Evolutionary conservation across 2,329 filamentous ascomycete genomes (phyloP).

Genomic region (Pseudomassariella vexata): DNA sequence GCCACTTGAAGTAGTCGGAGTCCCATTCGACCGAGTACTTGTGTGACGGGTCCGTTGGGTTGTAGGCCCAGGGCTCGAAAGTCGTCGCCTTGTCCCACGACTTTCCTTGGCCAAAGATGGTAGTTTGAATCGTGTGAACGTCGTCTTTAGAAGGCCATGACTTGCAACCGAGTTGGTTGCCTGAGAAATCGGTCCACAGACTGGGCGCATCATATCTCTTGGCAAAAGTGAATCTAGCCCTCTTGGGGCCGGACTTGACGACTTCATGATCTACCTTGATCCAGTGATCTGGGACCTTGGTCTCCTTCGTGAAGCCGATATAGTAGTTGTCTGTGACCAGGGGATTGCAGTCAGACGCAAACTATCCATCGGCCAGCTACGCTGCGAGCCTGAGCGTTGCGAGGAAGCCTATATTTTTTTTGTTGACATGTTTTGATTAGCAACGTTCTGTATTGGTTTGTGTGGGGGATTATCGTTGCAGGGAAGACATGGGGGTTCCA

Average conservation of each 20-base stretch:
- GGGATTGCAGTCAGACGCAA: not conserved
- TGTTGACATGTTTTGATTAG: constrained; percentile 3
- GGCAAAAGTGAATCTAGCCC: constrained; percentile 10
- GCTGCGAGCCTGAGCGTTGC: constrained; percentile 1
- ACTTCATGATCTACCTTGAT: not conserved
- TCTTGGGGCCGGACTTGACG: not conserved
- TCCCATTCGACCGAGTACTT: constrained; percentile 28
- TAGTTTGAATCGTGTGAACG: too few species aligned
- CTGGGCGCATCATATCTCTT: constrained; percentile 22
- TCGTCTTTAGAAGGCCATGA: too few species aligned
- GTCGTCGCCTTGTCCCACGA: constrained; percentile 26
- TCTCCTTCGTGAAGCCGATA: constrained; percentile 1
- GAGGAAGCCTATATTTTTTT: constrained; percentile 4
- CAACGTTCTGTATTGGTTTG: too few species aligned
- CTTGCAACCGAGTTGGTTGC: too few species aligned
- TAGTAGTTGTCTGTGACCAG: not conserved
- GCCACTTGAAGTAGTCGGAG: constrained; percentile 20
- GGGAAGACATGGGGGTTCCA: too few species aligned
- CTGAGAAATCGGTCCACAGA: constrained; percentile 27
- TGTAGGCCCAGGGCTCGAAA: constrained; percentile 22
- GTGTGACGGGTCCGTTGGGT: constrained; percentile 20
- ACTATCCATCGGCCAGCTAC: constrained; percentile 1
- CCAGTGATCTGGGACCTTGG: too few species aligned
- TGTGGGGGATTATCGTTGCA: too few species aligned
- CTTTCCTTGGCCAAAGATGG: constrained; percentile 25